Base-by-base conservation (phyloP, 352 stramenopile genomes). In the Phytophthora chlamydospora region DNA sequence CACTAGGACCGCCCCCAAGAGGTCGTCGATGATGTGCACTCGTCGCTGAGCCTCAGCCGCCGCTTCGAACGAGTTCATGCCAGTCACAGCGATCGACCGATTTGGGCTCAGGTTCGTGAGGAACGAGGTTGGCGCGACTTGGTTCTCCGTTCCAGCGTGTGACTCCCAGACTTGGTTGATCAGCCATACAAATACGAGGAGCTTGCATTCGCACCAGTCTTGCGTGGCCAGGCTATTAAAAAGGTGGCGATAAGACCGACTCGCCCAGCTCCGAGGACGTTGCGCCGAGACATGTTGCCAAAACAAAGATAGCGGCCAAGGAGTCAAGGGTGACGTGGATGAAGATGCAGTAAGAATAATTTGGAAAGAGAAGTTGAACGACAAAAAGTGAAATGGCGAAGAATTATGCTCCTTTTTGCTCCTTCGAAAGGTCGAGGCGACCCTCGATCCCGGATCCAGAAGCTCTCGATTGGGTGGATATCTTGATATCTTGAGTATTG, bases 21-120 rank as follows among this genome's bases (percentile, higher is more conserved):
- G 57, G 44, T 94, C 83, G 48, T 94, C 73, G 35, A 94, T 89
- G 62, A 91, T 83, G 61, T 83, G 73, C 12, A 91, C 82, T 36
- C 74, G 77, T 10, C 79, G 70, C 41, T 68, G 71, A 14, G 45
- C 33, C 16, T 68, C 56, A 9, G 63, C 34, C 32, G 63, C 34
- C 32, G 48, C 53, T 13, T 76, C 63, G 27, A 62, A 32, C 16
- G 43, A 41, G 29, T 42, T 63, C 58, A 72, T 59, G 12, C 33
- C 42, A 38, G 36, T 29, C 33, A 35, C 34, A 32, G 32, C 17
- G 33, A 7, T 35, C 39, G 29, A 65, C 49, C 19, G 47, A 44
- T 43, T 47, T 16, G 24, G 9, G 11, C 27, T 35, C 24, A 34
- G 27, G 27, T 24, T 48, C 12, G n/a, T 9, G 21, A 17, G 13